Percentiles rank a stretch among this genome's conserved stretches.
Conservation (phyloP, 2,329 filamentous ascomycete genomes). For the Didymella segeticola region DNA sequence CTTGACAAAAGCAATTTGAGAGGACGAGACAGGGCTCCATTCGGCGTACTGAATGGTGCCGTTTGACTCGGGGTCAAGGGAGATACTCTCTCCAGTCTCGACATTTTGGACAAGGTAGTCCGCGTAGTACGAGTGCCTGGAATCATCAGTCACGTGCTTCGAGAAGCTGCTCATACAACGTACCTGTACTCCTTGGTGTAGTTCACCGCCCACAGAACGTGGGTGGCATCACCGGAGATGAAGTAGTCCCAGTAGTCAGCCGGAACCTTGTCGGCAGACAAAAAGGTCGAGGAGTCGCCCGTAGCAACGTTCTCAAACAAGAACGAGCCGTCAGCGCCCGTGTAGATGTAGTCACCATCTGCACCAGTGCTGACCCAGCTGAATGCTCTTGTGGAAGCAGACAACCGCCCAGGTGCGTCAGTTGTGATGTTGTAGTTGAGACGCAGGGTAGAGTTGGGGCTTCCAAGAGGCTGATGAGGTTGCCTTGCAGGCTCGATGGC, state of each 20-base stretch:
- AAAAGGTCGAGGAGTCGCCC: slow-evolving; percentile 63
- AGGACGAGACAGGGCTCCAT: slow-evolving; percentile 62
- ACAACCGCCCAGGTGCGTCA: slow-evolving; percentile 46
- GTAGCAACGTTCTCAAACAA: slow-evolving; percentile 68
- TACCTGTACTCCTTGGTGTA: slow-evolving; percentile 68
- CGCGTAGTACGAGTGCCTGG: slow-evolving; percentile 69
- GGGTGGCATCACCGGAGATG: slow-evolving; percentile 66
- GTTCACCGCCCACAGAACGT: slow-evolving; percentile 69
- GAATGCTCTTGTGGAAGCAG: slow-evolving; percentile 56
- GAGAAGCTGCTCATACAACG: neutral
- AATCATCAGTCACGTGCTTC: neutral
- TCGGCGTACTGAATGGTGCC: slow-evolving; percentile 73
- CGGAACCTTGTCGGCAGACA: slow-evolving; percentile 65
- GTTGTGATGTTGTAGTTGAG: slow-evolving; percentile 68
- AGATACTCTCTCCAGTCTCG: slow-evolving; percentile 60
- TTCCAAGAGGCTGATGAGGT: slow-evolving; percentile 62
- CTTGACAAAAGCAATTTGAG: slow-evolving; percentile 71
- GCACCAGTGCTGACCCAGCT: slow-evolving; percentile 65
- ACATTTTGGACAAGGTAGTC: slow-evolving; percentile 71
- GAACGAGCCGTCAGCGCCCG: slow-evolving; percentile 59
- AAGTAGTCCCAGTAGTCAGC: slow-evolving; percentile 63
- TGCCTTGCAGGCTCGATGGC: slow-evolving; percentile 59
- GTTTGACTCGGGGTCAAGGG: slow-evolving; percentile 64
- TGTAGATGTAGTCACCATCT: slow-evolving; percentile 68
- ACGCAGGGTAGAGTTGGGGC: slow-evolving; percentile 59